Evolutionary conservation across 345 rosid genomes (phyloP).

Genomic region (Xanthoceras sorbifolium): DNA sequence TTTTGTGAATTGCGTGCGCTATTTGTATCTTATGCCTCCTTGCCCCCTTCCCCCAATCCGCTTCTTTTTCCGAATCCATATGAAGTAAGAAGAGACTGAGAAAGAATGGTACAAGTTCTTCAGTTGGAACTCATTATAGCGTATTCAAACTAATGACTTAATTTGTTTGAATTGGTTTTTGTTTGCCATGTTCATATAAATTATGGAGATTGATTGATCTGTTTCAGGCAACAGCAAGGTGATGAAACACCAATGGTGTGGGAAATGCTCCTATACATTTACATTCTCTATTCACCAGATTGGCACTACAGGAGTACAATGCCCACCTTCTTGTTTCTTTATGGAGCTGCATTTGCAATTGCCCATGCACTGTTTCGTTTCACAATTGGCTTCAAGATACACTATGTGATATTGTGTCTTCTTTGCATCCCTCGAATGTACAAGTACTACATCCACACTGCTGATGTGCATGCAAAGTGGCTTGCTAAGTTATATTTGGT

Average conservation of each 20-base stretch:
- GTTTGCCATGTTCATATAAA: not conserved
- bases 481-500: constrained; percentile 72
- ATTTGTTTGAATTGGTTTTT: not conserved
- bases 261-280: constrained; percentile 95
- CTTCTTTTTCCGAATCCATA: not conserved
- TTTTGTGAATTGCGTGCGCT: not conserved
- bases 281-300: constrained; percentile 95
- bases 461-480: constrained; percentile 62
- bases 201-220: constrained; percentile 1
- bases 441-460: constrained; percentile 91
- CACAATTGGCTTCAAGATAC: constrained; percentile 85
- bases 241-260: constrained; percentile 99
- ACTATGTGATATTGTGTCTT: constrained; percentile 71
- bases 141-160: not conserved
- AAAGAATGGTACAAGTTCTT: not conserved
- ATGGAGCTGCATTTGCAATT: constrained; percentile 80
- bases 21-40: not conserved
- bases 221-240: constrained; percentile 87
- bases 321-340: constrained; percentile 93
- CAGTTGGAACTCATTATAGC: not conserved
- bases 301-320: constrained; percentile 96
- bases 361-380: constrained; percentile 68
- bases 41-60: not conserved
- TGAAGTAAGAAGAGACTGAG: not conserved
- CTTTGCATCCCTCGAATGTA: constrained; percentile 90